Evolutionary conservation across 495 filamentous ascomycete genomes (phyloP).

Genomic region (Astrothelium subdiscretum): DNA sequence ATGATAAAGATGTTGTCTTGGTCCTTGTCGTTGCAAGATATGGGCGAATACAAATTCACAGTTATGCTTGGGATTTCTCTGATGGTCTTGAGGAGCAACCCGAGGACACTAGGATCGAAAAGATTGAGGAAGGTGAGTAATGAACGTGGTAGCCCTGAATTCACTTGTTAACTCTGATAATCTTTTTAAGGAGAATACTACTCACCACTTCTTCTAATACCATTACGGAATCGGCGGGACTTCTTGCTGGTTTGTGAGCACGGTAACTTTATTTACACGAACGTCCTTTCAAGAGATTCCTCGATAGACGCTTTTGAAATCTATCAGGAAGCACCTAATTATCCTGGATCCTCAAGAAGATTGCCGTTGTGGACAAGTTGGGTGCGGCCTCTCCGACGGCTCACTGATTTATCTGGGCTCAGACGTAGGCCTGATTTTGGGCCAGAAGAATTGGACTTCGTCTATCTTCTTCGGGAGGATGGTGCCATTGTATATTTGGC

Average conservation of each 20-base stretch:
- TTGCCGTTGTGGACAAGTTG: slow-evolving; percentile 25
- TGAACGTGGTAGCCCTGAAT: not conserved
- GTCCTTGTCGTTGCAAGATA: slow-evolving; percentile 56
- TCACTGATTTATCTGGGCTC: not conserved
- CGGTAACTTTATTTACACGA: slow-evolving; percentile 3
- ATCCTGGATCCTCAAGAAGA: slow-evolving; percentile 11
- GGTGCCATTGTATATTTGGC: slow-evolving; percentile 39
- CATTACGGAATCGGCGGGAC: slow-evolving; percentile 10
- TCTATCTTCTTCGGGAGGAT: slow-evolving; percentile 37
- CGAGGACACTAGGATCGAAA: slow-evolving; percentile 9
- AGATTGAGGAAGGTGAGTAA: slow-evolving; percentile 12
- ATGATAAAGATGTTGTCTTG: slow-evolving; percentile 59
- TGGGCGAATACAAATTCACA: slow-evolving; percentile 48
- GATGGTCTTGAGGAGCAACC: slow-evolving; percentile 14
- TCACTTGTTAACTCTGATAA: not conserved
- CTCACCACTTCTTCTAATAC: slow-evolving; percentile 13
- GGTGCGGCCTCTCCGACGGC: slow-evolving; percentile 14
- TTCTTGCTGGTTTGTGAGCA: slow-evolving; percentile 16
- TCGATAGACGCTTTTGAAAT: not conserved
- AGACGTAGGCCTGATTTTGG: not conserved
- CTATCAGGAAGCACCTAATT: not conserved
- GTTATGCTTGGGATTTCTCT: slow-evolving; percentile 63
- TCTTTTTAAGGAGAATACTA: slow-evolving; percentile 1
- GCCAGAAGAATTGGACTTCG: slow-evolving; percentile 15
- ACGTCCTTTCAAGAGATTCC: slow-evolving; percentile 7